These are phyloP conservation scores for Scheffersomyces segobiensis DNA, from an alignment of 1,139 yeast genomes.

Conservation along the genomic window DNA sequence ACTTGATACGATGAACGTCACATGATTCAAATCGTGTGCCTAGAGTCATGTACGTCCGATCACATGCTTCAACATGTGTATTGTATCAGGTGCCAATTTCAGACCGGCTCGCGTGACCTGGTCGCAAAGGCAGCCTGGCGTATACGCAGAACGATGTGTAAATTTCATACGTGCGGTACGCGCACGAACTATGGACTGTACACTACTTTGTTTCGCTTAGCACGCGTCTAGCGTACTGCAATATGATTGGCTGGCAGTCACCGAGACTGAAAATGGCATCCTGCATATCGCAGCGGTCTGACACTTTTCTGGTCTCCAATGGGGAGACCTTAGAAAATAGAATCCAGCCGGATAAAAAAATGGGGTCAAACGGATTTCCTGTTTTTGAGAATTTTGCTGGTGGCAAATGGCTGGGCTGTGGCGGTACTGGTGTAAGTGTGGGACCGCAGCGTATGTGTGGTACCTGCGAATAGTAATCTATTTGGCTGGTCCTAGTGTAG, in stretches of 20 bases:
- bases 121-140: neutral
- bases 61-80: too few species aligned
- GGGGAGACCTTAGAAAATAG: neutral
- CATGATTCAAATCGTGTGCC: too few species aligned
- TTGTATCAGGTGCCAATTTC: neutral
- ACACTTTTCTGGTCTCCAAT: neutral
- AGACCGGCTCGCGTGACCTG: neutral
- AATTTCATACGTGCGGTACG: neutral
- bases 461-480: neutral
- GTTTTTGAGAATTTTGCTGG: slow-evolving; percentile 9
- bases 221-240: neutral
- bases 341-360: slow-evolving; percentile 9
- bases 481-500: neutral
- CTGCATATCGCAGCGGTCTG: neutral
- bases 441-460: neutral
- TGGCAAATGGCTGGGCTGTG: neutral
- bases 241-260: neutral
- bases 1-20: too few species aligned
- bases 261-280: neutral
- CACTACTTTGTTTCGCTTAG: neutral
- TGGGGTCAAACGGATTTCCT: slow-evolving; percentile 20
- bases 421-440: neutral
- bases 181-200: neutral
- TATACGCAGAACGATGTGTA: neutral
- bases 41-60: too few species aligned